A percentile compares a stretch with the other conserved stretches of the same genome.
These are phyloP conservation scores for Tetracladium maxilliforme DNA, from an alignment of 2,329 filamentous ascomycete genomes.

Conservation along the genomic window DNA sequence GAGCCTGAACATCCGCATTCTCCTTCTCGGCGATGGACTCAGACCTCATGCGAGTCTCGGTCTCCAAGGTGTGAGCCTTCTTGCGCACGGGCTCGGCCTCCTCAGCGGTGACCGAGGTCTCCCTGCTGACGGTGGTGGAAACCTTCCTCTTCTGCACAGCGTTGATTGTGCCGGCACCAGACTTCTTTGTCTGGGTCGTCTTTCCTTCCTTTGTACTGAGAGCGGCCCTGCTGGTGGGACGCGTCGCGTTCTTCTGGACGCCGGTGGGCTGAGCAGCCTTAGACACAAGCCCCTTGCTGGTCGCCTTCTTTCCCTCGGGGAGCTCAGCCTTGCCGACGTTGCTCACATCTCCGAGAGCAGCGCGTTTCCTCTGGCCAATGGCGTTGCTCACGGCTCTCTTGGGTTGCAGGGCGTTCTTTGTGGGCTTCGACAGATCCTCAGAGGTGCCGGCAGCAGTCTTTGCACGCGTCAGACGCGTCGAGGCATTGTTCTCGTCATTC, in stretches of 20 bases:
- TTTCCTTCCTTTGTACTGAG: slow-evolving; percentile 54
- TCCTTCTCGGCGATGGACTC: slow-evolving; percentile 38
- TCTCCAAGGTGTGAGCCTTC: slow-evolving; percentile 41
- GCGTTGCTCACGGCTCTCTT: slow-evolving; percentile 47
- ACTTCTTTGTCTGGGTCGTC: slow-evolving; percentile 52
- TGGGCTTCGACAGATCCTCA: slow-evolving; percentile 38
- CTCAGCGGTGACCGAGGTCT: slow-evolving; percentile 39
- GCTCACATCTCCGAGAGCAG: slow-evolving; percentile 85
- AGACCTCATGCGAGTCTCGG: too few relatives aligned
- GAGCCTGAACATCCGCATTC: slow-evolving; percentile 9
- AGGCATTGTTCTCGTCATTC: slow-evolving; percentile 78
- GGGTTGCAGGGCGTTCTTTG: slow-evolving; percentile 51
- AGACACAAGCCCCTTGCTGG: slow-evolving; percentile 57
- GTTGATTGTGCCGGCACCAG: slow-evolving; percentile 54
- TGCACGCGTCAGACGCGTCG: slow-evolving; percentile 80
- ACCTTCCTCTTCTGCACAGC: slow-evolving; percentile 52
- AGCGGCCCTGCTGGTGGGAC: slow-evolving; percentile 41
- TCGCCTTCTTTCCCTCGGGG: slow-evolving; percentile 60
- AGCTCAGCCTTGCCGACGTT: slow-evolving; percentile 75
- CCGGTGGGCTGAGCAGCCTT: slow-evolving; percentile 74
- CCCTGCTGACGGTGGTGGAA: slow-evolving; percentile 39
- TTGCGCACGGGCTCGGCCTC: slow-evolving; percentile 57
- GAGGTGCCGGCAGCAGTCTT: slow-evolving; percentile 64
- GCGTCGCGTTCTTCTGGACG: slow-evolving; percentile 54
- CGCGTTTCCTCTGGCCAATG: slow-evolving; percentile 52